Evolutionary conservation across 805 yeast species (phyloP), one percentile per base, ranked within the genome.

Genomic region (Myxozyma kluyveri): DNA sequence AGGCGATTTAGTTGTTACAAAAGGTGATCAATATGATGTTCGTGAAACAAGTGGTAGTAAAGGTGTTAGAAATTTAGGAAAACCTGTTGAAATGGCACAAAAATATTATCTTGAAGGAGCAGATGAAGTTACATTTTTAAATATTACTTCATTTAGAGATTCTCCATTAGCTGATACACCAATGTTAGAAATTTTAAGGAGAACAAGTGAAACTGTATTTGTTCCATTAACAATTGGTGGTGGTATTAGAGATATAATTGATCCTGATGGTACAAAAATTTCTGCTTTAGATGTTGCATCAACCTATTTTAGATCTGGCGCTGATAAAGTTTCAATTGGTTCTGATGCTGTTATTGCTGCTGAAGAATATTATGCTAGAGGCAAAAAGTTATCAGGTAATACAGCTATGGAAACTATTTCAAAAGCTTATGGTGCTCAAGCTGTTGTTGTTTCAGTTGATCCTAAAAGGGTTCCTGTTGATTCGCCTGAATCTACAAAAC

Each of bases 161-260:
- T 88, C 95, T 29, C 99, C 99, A 2, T 69, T 91, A 42, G 81
- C 77, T 55, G 99, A 93, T 66, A 82, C 91, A 45, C 99, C 99
- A 24, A 93, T 93, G 99, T 74, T 93, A 49, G 90, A 89, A 62
- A 96, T 93, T 2, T 74, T 93, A 59, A 81, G 78, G 56, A 72
- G 74, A 54, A 86, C 97, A 0, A 95, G 96, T 10, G 84, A 85
- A 68, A 84, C 95, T 1, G 86, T 91, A 45, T 93, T 93, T 71
- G 99, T 93, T 12, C 99, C 99, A 6, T 75, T 93, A 57, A 93
- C 99, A 0, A 96, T 93, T 38, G 99, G 99, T 40, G 99, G 99
- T 52, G 99, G 99, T 42, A 93, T 93, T 58, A 83, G 87, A 60
- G 98, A 91, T 67, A 81, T 88, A 59, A 78, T 79, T 24, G 98